Evolutionary conservation across 257 asterid genomes (phyloP), one percentile per base, ranked within the genome.

Genomic region (Capsicum baccatum): DNA sequence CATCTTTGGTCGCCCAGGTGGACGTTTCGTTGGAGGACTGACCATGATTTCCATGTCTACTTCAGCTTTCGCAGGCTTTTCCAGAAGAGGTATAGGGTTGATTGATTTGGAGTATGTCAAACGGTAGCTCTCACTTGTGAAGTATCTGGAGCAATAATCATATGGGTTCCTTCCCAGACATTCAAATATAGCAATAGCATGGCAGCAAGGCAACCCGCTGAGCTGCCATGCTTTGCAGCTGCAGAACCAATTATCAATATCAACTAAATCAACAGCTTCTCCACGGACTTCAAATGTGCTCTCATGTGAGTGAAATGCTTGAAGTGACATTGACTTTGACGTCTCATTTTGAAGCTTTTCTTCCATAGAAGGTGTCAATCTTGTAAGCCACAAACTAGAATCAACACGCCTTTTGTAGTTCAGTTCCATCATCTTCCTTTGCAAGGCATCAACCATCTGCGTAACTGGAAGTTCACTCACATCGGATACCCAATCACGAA

Each of bases 391-490:
- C 83, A 93, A 92, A 85, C 88, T 88, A 67, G 98, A 94, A 67
- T 96, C 98, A 67, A 91, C 93, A 37, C 98, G 86, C 12, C 98
- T 91, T 80, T 91, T 87, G 63, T 94, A 92, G 60, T 93, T 92
- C 89, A 93, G 82, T 85, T 96, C 98, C 99, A 96, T 96, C 85
- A 96, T 93, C 92, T 90, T 96, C 26, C 98, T 98, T 47, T 98
- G 92, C 86, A 96, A 83, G 60, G 95, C 98, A 85, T 96, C 98
- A 80, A 96, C 93, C 98, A 94, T 93, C 92, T 96, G 99, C 42
- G 98, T 96, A 86, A 96, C 94, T 83, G 99, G 99, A 88, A 94
- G 83, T 89, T 95, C 98, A 71, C 94, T 97, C 74, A 91, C 98
- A 91, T 97, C 98, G 17, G 97, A 89, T 83, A 97, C 98, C 99